phyloP scores from a whole-genome alignment of 2,329 filamentous ascomycete genomes.

The Stenocarpella maydis region DNA sequence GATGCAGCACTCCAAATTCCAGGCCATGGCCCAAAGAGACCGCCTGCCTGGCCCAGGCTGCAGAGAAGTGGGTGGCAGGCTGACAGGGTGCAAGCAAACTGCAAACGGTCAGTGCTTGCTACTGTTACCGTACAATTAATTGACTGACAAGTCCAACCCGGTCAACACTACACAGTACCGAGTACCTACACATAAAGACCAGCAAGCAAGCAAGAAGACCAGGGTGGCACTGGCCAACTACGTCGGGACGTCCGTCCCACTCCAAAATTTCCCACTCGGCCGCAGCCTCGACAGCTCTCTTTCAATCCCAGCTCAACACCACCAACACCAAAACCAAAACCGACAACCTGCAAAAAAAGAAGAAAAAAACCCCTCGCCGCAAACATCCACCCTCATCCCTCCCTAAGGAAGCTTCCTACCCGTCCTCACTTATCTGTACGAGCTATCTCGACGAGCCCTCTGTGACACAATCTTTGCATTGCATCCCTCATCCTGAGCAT shows the following conservation, averaged over 20 bases:
- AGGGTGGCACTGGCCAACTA: conserved; percentile 27
- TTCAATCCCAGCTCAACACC: conserved; percentile 15
- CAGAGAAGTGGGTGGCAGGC: too few relatives aligned
- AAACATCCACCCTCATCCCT: not conserved
- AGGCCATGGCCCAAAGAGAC: too few relatives aligned
- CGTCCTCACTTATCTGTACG: not conserved
- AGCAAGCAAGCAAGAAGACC: not conserved
- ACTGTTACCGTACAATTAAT: too few relatives aligned
- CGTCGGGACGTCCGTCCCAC: conserved; percentile 16
- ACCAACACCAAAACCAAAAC: not conserved
- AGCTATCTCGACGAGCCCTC: not conserved
- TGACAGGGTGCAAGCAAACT: not conserved
- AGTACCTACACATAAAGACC: not conserved
- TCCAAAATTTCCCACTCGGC: conserved; percentile 45
- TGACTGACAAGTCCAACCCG: too few relatives aligned
- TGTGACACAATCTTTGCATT: not conserved
- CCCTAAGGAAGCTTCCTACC: conserved; percentile 27
- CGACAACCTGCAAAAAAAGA: conserved; percentile 21
- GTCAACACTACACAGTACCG: not conserved
- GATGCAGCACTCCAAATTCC: conserved; percentile 1
- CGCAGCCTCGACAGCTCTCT: conserved; percentile 50
- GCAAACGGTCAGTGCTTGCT: too few relatives aligned
- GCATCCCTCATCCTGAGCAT: not conserved
- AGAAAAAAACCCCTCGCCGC: too few relatives aligned
- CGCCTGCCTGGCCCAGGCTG: too few relatives aligned